Evolutionary conservation across 2,329 filamentous ascomycete species (phyloP), one percentile per base, ranked within the genome.

Genomic region (Claviceps cyperi): DNA sequence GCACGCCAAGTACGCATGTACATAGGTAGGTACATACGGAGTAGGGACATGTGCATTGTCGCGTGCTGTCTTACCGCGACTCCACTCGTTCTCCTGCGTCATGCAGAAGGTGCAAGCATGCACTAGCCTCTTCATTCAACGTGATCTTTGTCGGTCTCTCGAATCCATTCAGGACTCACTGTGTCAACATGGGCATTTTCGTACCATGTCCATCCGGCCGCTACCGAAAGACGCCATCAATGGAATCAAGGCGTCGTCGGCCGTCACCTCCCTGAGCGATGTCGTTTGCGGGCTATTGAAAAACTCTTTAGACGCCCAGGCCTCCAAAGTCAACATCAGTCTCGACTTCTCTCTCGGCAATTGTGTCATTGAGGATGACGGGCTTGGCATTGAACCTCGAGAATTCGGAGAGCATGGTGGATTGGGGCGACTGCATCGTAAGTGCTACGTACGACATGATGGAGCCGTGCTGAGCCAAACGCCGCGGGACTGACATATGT

Each of bases 281-380:
- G 88, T 86, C 4, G 70, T 86, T 14, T 70, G 80, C 50, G 86
- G 84, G 44, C 74, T 97, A 9, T 58, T 94, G 24, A 80, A 84
- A 62, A 98, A 98, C 63, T 80, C 88, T 0, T 72, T 98, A 13
- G 92, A 98, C 69, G 87, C 89, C 4, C 69, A 70, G 44, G 83
- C 90, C 15, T 75, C 72, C 36, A 84, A 75, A 50, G 68, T 96
- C 54, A 77, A 77, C 49, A 71, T 94, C 50, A 76, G 74, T 1
- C 70, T 95, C 21, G 85, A 96, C 66, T 88, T 87, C 61, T 64
- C 67, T 49, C 80, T 83, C 22, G 91, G 89, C 5, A 80, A 77
- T 56, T 95, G 90, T 64, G 73, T 75, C 0, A 76, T 96, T 5
- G 85, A 94, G 60, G 92, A 98, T 62, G 77, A 97, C 66, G 92